Percentiles rank a stretch among this genome's conserved stretches.
phyloP scores from a whole-genome alignment of 768 basidiomycete species.

The Pholiota molesta region DNA sequence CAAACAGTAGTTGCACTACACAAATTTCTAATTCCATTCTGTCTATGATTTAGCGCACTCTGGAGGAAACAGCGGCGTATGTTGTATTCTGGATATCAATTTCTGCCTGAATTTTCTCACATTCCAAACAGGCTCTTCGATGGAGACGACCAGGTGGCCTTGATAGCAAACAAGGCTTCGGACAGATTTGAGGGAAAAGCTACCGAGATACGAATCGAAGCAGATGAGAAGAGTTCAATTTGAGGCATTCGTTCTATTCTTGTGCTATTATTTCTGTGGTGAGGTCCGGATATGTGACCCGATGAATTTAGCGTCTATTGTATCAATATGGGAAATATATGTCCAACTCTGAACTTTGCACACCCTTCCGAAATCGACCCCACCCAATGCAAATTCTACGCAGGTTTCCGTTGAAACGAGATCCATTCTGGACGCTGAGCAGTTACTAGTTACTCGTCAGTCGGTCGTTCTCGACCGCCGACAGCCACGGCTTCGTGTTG shows the following conservation, averaged over 20 bases:
- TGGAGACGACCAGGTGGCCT: constrained; percentile 48
- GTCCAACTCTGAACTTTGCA: neutral
- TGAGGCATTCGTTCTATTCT: neutral
- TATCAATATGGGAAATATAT: neutral
- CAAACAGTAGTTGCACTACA: neutral
- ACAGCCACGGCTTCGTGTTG: too few species aligned
- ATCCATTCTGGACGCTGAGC: too few species aligned
- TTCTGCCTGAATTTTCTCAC: neutral
- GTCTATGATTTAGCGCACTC: constrained; percentile 39
- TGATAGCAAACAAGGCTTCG: constrained; percentile 16
- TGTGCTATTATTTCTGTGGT: neutral
- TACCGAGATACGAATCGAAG: constrained; percentile 12
- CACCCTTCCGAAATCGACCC: too few species aligned
- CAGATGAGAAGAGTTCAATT: constrained; percentile 10
- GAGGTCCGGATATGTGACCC: neutral
- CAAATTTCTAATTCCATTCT: neutral
- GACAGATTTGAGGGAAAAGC: constrained; percentile 10
- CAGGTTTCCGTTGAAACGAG: too few species aligned
- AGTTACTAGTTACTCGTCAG: too few species aligned
- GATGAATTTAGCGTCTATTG: neutral
- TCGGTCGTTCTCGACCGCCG: too few species aligned
- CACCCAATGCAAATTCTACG: too few species aligned
- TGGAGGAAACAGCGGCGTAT: constrained; percentile 64
- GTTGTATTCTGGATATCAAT: constrained; percentile 7
- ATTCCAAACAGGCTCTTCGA: constrained; percentile 47